Conservation (phyloP, 2,329 filamentous ascomycete genomes). For the Talaromyces sp. region DNA sequence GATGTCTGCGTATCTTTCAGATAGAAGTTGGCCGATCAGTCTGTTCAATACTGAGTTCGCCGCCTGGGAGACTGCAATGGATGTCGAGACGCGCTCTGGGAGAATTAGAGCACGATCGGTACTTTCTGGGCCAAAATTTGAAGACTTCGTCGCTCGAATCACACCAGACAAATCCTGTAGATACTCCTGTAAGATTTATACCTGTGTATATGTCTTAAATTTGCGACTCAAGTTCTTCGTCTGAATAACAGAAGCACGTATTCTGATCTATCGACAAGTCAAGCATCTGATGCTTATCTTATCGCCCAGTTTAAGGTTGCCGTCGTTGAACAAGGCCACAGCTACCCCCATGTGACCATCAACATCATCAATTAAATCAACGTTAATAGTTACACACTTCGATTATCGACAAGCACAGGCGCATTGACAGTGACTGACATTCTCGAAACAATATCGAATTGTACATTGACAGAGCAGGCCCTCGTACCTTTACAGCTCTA, state of each 20-base stretch:
- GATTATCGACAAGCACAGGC: background rate
- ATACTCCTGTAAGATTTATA: background rate
- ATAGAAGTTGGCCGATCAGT: background rate
- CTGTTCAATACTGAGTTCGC: background rate
- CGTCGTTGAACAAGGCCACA: background rate
- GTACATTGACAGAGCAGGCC: no score
- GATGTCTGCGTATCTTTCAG: background rate
- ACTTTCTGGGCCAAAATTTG: background rate
- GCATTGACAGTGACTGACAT: no score
- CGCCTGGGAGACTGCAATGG: background rate
- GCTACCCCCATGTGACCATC: background rate
- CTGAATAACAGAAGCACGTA: background rate
- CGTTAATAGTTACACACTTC: background rate
- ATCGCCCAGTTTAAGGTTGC: constrained; percentile 4
- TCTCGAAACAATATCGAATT: no score
- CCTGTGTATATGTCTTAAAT: background rate
- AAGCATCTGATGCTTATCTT: constrained; percentile 12
- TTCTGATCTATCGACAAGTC: background rate
- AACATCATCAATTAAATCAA: background rate
- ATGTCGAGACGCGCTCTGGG: background rate
- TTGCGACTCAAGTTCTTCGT: background rate
- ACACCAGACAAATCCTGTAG: background rate
- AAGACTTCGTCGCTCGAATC: background rate
- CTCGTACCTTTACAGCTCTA: background rate
- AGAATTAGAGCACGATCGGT: background rate